Evolutionary conservation across 495 filamentous ascomycete genomes (phyloP).

Genomic region (Aspergillus diversus): DNA sequence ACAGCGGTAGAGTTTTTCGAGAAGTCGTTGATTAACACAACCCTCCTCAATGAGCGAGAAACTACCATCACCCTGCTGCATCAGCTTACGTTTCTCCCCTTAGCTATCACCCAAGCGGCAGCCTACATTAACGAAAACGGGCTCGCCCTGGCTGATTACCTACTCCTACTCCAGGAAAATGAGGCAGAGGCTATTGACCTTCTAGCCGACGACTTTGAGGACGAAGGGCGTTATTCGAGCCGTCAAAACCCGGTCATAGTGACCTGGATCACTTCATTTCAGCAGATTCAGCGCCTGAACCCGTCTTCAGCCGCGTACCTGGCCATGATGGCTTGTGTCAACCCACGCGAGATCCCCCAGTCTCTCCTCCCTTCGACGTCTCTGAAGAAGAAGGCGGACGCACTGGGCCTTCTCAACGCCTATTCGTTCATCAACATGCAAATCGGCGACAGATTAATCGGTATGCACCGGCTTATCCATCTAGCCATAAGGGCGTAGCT

Average conservation of each 20-base stretch:
- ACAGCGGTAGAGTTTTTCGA: slow-evolving; percentile 21
- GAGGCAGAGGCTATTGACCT: slow-evolving; percentile 39
- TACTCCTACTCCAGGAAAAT: slow-evolving; percentile 8
- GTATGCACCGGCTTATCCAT: slow-evolving; percentile 42
- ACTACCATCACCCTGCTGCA: no score
- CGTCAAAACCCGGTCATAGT: slow-evolving; percentile 42
- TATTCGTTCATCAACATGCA: slow-evolving; percentile 24
- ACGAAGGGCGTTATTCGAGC: slow-evolving; percentile 38
- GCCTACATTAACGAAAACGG: slow-evolving; percentile 50
- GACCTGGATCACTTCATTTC: slow-evolving; percentile 55
- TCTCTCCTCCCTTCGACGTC: slow-evolving; percentile 28
- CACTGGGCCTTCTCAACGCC: slow-evolving; percentile 8
- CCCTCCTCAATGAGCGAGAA: no score
- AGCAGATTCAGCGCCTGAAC: slow-evolving; percentile 40
- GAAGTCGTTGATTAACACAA: slow-evolving; percentile 24
- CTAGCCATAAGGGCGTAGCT: slow-evolving; percentile 38
- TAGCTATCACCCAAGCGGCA: slow-evolving; percentile 53
- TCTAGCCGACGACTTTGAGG: slow-evolving; percentile 43
- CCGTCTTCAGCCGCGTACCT: slow-evolving; percentile 43
- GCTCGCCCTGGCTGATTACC: slow-evolving; percentile 29
- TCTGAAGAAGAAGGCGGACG: background rate
- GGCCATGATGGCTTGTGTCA: slow-evolving; percentile 46
- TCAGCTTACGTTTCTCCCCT: slow-evolving; percentile 35
- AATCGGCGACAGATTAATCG: slow-evolving; percentile 19
- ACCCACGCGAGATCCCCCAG: slow-evolving; percentile 41